phyloP scores from a whole-genome alignment of 768 basidiomycete species.

The Neoboletus brunneissimus region DNA sequence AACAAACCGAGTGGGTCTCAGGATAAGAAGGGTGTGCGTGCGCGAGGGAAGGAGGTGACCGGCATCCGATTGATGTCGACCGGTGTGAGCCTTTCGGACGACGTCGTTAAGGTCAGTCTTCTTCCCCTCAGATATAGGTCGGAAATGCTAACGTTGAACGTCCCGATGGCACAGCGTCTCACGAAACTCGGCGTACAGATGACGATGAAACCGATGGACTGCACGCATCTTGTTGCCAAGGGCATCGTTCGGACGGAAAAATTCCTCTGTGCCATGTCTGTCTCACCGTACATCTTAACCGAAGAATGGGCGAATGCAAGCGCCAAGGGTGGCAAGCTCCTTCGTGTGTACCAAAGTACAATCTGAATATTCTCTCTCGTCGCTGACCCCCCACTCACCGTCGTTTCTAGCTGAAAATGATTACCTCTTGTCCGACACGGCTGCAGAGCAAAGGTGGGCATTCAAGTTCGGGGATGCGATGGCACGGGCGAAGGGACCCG shows the following conservation, averaged over 20 bases:
- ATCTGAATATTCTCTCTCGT: background rate
- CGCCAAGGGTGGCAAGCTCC: constrained; percentile 50
- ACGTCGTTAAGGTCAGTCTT: constrained; percentile 53
- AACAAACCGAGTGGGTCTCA: background rate
- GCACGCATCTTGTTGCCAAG: constrained; percentile 75
- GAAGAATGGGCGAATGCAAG: constrained; percentile 68
- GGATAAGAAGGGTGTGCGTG: constrained; percentile 14
- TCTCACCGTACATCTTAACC: constrained; percentile 58
- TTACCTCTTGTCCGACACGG: constrained; percentile 58
- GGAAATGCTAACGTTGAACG: background rate
- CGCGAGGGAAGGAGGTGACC: background rate
- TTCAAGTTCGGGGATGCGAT: constrained; percentile 65
- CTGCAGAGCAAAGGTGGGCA: constrained; percentile 61
- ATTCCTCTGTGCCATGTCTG: constrained; percentile 73
- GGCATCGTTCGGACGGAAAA: constrained; percentile 82
- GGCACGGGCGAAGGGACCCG: constrained; percentile 47
- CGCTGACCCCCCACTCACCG: background rate
- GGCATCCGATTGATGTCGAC: constrained; percentile 64
- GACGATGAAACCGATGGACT: constrained; percentile 58
- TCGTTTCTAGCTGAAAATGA: constrained; percentile 53
- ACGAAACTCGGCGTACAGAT: constrained; percentile 64
- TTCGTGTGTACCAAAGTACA: constrained; percentile 49
- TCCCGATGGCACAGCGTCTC: constrained; percentile 44
- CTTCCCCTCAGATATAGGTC: background rate
- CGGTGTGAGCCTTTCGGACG: constrained; percentile 54